A percentile compares a stretch with the other conserved stretches of the same genome.
Conservation (phyloP, 139 green algal species). For the Chlorella sorokiniana region DNA sequence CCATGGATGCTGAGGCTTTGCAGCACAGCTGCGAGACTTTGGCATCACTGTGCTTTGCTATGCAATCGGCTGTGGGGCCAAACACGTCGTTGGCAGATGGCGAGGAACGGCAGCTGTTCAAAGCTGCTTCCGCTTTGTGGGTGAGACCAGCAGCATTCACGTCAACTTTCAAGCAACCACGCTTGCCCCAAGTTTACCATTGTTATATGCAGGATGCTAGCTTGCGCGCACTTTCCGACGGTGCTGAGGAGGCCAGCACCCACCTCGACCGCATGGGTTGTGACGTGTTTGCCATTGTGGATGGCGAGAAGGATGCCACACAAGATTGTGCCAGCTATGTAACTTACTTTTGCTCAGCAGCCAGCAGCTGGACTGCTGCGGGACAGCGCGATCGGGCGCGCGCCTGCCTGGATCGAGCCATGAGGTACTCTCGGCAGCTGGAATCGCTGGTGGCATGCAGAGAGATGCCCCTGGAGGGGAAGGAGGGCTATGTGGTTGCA, state of each 20-base stretch:
- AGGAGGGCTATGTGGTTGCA: constrained; percentile 18
- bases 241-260: too few species aligned
- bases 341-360: not conserved
- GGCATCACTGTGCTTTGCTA: constrained; percentile 17
- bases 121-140: not conserved
- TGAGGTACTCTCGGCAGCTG: constrained; percentile 21
- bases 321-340: not conserved
- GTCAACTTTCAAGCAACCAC: not conserved
- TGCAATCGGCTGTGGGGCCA: not conserved
- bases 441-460: constrained; percentile 4
- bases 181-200: not conserved
- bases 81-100: not conserved
- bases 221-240: not conserved
- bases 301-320: not conserved
- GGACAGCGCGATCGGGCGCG: not conserved
- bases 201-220: not conserved
- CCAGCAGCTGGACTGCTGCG: constrained; percentile 1
- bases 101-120: not conserved
- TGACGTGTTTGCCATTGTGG: constrained; percentile 2
- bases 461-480: not conserved
- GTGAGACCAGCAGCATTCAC: not conserved
- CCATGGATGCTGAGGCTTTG: not conserved
- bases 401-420: constrained; percentile 17
- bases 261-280: not conserved
- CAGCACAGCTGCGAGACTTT: not conserved